Evolutionary conservation across 345 rosid genomes (phyloP), one percentile per base, ranked within the genome.

Genomic region (Citrus sp.): DNA sequence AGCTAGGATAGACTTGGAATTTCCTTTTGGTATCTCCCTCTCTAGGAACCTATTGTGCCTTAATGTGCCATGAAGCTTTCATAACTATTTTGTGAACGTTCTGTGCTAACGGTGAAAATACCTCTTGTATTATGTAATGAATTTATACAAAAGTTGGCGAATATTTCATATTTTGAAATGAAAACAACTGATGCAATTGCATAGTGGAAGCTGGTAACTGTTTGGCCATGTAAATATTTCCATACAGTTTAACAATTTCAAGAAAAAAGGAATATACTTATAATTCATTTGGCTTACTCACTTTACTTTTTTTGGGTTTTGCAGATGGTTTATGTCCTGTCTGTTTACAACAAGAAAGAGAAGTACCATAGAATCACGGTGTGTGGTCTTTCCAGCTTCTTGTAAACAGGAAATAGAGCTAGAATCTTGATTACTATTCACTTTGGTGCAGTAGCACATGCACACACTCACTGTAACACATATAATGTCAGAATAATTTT

Each of bases 261-360:
- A 13, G 34, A 10, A 73, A 28, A 13, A 40, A 16, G 69, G n/a
- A 9, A 30, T 28, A 14, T 19, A 19, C 7, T 16, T 32, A 16
- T 6, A 64, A 34, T 66, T 75, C 60, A n/a, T 27, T 60, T 27
- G 25, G 25, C 30, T 25, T 72, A 69, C 30, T 74, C 7, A 62
- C 42, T 74, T 22, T 37, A 46, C 51, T 40, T 40, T 59, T 35
- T 58, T 12, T 34, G 32, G 72, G 22, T 79, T 78, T 71, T 84
- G 85, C 99, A 97, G 99, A 94, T 92, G 98, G 91, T 97, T 74
- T 97, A 97, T 32, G 99, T 97, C 79, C 85, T 97, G 74, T 97
- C 90, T 46, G 88, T 94, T 14, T 93, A 97, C 85, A 92, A 89
- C 98, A 94, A 92, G 89, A 97, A 94, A 84, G 98, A 94, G 85